Percentiles rank a stretch among this genome's conserved stretches.
Conservation (phyloP, 2,329 filamentous ascomycete genomes). For the Phialocephala subalpina region DNA sequence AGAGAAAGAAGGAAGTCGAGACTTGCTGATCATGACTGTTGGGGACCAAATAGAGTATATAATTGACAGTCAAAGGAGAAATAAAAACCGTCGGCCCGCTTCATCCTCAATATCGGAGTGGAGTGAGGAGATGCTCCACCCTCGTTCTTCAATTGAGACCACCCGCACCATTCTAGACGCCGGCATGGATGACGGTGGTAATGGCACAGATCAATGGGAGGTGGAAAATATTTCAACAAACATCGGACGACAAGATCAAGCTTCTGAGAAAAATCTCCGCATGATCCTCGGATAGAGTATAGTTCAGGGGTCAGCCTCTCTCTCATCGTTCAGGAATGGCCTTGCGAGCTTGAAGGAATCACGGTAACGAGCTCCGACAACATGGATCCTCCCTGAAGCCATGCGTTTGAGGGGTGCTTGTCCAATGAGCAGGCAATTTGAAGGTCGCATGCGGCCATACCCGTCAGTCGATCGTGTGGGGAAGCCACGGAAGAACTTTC, state of each 20-base stretch:
- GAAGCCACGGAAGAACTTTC: conserved; percentile 21
- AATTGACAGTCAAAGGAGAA: background rate
- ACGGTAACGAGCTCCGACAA: background rate
- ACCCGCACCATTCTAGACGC: background rate
- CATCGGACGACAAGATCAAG: background rate
- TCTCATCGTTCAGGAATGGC: background rate
- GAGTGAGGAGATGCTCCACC: background rate
- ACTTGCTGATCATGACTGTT: background rate
- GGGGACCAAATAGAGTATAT: background rate
- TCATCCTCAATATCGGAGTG: background rate
- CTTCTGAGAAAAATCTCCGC: background rate
- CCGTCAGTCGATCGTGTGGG: conserved; percentile 23
- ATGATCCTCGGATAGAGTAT: background rate
- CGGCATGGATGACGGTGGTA: background rate
- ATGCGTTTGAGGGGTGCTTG: background rate
- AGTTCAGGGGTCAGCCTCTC: background rate
- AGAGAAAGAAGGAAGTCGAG: background rate
- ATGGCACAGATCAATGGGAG: background rate
- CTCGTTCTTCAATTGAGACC: background rate
- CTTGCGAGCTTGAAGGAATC: background rate
- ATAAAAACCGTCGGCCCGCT: conserved; percentile 8
- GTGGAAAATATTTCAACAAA: conserved; percentile 10
- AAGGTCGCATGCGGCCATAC: conserved; percentile 12
- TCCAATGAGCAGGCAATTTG: background rate
- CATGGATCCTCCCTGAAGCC: conserved; percentile 10